These are phyloP conservation scores for Gaertneriomyces sp. DNA, from an alignment of 192 early-diverging fungal genomes.

Conservation along the genomic window DNA sequence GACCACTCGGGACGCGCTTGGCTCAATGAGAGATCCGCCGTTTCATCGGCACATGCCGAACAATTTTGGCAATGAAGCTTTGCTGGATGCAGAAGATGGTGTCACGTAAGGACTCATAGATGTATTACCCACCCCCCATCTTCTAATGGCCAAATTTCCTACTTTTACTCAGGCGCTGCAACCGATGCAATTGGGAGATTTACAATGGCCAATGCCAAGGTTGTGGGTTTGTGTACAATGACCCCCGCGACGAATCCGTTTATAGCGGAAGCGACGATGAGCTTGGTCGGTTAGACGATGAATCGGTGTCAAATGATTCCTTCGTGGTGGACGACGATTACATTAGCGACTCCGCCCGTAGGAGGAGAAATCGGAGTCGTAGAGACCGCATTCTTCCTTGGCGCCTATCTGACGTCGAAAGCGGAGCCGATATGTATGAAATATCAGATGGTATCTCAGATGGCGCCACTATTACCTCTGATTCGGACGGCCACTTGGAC, in stretches of 20 bases:
- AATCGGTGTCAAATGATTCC: too few relatives aligned
- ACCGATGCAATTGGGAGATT: conserved; percentile 3
- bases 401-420: too few relatives aligned
- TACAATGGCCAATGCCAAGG: conserved; percentile 2
- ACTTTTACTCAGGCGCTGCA: neutral
- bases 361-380: too few relatives aligned
- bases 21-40: neutral
- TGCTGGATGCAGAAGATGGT: conserved; percentile 3
- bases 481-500: too few relatives aligned
- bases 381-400: too few relatives aligned
- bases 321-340: too few relatives aligned
- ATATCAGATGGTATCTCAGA: too few relatives aligned
- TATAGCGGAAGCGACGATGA: too few relatives aligned
- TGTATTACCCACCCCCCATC: neutral
- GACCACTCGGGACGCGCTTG: neutral
- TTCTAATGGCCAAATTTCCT: neutral
- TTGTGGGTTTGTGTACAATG: neutral
- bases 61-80: neutral
- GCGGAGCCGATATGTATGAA: too few relatives aligned
- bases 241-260: neutral
- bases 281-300: too few relatives aligned
- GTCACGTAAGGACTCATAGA: neutral
- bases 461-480: too few relatives aligned
- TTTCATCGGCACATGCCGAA: conserved; percentile 5
- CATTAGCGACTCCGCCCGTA: too few relatives aligned